Conservation (phyloP, 805 yeast species). For the Naumovozyma baii region DNA sequence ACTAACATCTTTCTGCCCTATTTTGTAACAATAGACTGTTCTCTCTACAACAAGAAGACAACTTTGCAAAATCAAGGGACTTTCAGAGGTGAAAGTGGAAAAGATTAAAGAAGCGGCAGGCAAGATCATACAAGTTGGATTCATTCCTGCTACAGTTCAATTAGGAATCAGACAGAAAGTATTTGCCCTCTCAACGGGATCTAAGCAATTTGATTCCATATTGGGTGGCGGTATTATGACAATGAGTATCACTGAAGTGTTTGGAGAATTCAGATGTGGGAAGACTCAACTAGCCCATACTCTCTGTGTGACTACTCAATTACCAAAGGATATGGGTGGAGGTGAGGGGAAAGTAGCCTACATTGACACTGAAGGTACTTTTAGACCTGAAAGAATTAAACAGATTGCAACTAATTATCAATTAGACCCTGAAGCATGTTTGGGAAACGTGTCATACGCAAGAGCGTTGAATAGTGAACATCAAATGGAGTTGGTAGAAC, state of each 20-base stretch:
- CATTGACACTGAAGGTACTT: constrained; percentile 76
- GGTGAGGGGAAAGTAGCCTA: constrained; percentile 75
- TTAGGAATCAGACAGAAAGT: constrained; percentile 55
- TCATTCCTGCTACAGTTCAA: constrained; percentile 64
- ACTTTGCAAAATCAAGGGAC: constrained; percentile 55
- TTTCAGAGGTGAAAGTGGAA: constrained; percentile 70
- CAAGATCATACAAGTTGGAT: constrained; percentile 55
- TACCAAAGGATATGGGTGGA: constrained; percentile 63
- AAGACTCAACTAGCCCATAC: constrained; percentile 79
- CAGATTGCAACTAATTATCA: constrained; percentile 63
- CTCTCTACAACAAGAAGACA: constrained; percentile 56
- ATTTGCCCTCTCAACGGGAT: constrained; percentile 60
- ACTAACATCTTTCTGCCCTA: too few species aligned
- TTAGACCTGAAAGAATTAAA: constrained; percentile 57
- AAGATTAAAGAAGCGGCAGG: constrained; percentile 66
- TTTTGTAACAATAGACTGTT: constrained; percentile 34
- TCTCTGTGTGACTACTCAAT: constrained; percentile 63
- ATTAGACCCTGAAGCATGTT: constrained; percentile 57
- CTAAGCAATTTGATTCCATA: constrained; percentile 56
- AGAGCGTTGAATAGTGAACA: constrained; percentile 72
- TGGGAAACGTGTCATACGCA: constrained; percentile 66
- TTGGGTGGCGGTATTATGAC: constrained; percentile 72
- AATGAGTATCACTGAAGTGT: constrained; percentile 69
- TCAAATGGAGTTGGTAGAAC: constrained; percentile 62
- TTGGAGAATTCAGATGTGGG: constrained; percentile 75